Evolutionary conservation across 1,284 basidiomycete genomes (phyloP).

Genomic region (Trichosporon faecale): DNA sequence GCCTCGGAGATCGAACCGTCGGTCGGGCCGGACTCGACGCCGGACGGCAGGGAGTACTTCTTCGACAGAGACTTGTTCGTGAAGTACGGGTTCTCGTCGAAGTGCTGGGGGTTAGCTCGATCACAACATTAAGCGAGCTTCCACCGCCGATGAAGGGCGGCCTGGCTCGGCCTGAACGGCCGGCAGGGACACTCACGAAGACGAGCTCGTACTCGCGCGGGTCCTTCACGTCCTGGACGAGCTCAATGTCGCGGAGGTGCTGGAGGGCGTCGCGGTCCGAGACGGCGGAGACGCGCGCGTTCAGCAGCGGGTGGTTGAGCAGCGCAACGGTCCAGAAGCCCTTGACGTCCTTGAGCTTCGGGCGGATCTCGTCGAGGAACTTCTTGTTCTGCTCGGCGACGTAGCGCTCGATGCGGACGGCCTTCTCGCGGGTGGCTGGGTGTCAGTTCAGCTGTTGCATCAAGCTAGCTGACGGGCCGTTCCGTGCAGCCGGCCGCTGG

Average conservation of each 20-base stretch:
- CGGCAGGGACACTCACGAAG: conserved; percentile 39
- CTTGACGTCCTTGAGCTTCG: conserved; percentile 39
- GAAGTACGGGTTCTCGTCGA: conserved; percentile 52
- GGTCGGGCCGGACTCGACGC: conserved; percentile 27
- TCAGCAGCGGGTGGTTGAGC: conserved; percentile 33
- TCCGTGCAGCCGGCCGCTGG: too few species aligned
- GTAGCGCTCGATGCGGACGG: conserved; percentile 31
- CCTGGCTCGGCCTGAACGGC: too few species aligned
- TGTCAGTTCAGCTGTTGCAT: background rate
- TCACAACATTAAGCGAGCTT: too few species aligned
- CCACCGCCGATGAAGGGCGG: too few species aligned
- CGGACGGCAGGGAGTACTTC: conserved; percentile 39
- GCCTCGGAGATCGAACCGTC: conserved; percentile 42
- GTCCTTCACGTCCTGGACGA: conserved; percentile 46
- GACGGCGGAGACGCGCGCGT: conserved; percentile 29
- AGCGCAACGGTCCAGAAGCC: conserved; percentile 44
- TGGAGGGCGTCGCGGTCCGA: conserved; percentile 46
- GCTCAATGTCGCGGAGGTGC: conserved; percentile 45
- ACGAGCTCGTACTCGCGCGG: conserved; percentile 47
- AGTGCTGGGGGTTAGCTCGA: conserved; percentile 32
- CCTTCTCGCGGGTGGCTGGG: conserved; percentile 37
- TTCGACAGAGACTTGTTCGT: conserved; percentile 45
- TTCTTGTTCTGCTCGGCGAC: conserved; percentile 31
- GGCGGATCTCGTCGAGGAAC: conserved; percentile 31
- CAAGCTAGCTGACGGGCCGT: too few species aligned